Evolutionary conservation across 108 stramenopile species (phyloP).

Genomic region (Discostella pseudostelligera): DNA sequence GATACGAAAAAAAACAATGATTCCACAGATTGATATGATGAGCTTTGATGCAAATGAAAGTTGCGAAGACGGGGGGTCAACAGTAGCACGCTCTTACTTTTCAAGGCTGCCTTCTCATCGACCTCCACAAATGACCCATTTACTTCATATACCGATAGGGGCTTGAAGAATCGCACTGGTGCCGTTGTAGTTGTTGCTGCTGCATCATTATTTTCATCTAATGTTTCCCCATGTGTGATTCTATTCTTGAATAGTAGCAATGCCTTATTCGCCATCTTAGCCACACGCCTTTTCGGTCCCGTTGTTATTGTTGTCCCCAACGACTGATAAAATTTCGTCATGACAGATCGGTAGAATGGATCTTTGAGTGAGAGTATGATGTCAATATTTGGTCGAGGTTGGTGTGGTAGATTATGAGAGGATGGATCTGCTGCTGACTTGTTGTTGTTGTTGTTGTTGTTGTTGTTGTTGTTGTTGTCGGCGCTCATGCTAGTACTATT

Average conservation of each 20-base stretch:
- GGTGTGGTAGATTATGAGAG: too few relatives aligned
- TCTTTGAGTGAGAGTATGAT: conserved; percentile 7
- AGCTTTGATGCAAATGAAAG: not conserved
- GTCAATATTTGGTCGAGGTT: conserved; percentile 2
- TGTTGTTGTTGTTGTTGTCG: too few relatives aligned
- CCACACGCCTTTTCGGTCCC: not conserved
- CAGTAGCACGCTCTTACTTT: not conserved
- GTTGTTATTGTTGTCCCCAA: not conserved
- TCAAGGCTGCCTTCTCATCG: conserved; percentile 9
- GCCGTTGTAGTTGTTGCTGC: not conserved
- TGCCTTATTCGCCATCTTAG: not conserved
- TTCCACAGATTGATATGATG: too few relatives aligned
- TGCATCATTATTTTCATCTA: not conserved
- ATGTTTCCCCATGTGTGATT: not conserved
- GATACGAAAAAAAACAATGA: too few relatives aligned
- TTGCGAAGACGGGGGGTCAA: not conserved
- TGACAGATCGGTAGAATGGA: conserved; percentile 5
- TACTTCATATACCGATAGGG: not conserved
- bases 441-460: too few relatives aligned
- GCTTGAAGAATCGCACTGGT: conserved; percentile 10
- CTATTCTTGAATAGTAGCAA: not conserved
- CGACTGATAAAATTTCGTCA: not conserved
- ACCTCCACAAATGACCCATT: conserved; percentile 7
- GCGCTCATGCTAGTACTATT: too few relatives aligned
- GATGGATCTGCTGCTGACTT: too few relatives aligned